Evolutionary conservation across 148 eudicot species (phyloP).

Genomic region (Pouteria glomerata): DNA sequence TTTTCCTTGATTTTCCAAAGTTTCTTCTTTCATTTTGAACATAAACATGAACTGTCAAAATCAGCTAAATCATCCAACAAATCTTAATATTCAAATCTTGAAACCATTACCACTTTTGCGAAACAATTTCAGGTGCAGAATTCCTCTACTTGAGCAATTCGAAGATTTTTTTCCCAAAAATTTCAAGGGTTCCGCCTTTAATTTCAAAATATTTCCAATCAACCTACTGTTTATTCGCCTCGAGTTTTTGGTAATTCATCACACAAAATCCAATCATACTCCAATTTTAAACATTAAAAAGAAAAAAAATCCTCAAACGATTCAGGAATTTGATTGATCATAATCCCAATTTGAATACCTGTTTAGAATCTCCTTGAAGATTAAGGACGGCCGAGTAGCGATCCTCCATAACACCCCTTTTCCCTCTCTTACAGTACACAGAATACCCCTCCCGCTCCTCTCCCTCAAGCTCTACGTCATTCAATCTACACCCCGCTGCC

Average conservation of each 20-base stretch:
- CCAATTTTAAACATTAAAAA: not conserved
- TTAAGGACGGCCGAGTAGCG: constrained; percentile 38
- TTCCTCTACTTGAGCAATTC: not conserved
- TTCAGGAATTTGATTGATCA: not conserved
- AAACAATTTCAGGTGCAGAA: too few relatives aligned
- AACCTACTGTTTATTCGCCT: not conserved
- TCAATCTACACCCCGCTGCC: constrained; percentile 16
- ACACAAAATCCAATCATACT: not conserved
- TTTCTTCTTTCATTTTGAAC: not conserved
- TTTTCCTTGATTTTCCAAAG: not conserved
- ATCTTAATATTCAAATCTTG: too few relatives aligned
- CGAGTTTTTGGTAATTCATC: not conserved
- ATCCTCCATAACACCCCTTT: constrained; percentile 50
- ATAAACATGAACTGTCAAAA: not conserved
- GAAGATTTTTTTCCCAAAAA: not conserved
- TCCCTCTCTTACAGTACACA: constrained; percentile 60
- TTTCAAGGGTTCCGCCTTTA: not conserved
- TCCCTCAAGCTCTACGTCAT: constrained; percentile 46
- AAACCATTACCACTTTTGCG: too few relatives aligned
- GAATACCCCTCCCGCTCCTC: constrained; percentile 39
- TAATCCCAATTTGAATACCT: constrained; percentile 25
- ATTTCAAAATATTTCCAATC: not conserved
- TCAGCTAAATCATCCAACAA: not conserved
- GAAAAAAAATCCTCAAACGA: not conserved
- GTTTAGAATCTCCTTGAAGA: constrained; percentile 30